A percentile compares a stretch with the other conserved stretches of the same genome.
Evolutionary conservation across 495 filamentous ascomycete genomes (phyloP).

Genomic region (Xylaria cubensis): DNA sequence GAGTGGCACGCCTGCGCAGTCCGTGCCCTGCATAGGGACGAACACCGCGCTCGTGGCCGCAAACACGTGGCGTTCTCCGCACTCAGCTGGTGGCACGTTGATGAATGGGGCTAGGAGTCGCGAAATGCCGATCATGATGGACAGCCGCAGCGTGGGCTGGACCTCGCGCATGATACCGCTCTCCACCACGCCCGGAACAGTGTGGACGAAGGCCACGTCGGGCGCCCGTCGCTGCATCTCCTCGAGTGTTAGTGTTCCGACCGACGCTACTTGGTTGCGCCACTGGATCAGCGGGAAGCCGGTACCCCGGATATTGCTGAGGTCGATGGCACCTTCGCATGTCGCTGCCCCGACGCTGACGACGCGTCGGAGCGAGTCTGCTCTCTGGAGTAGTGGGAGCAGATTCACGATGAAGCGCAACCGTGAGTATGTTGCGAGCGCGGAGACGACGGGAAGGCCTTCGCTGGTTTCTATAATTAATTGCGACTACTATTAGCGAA

Average conservation of each 20-base stretch:
- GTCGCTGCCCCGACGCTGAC: slow-evolving; percentile 48
- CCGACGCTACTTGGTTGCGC: slow-evolving; percentile 6
- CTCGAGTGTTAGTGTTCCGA: slow-evolving; percentile 38
- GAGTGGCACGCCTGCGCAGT: slow-evolving; percentile 33
- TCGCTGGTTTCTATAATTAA: slow-evolving; percentile 1
- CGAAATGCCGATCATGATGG: slow-evolving; percentile 3
- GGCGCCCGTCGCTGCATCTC: slow-evolving; percentile 42
- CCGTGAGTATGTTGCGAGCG: slow-evolving; percentile 54
- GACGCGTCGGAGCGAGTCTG: slow-evolving; percentile 56
- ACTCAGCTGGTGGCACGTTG: slow-evolving; percentile 45
- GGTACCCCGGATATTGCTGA: slow-evolving; percentile 35
- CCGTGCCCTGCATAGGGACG: slow-evolving; percentile 33
- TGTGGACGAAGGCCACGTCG: slow-evolving; percentile 59
- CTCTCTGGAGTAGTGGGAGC: slow-evolving; percentile 57
- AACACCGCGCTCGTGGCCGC: slow-evolving; percentile 55
- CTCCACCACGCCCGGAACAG: slow-evolving; percentile 57
- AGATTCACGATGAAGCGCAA: slow-evolving; percentile 63
- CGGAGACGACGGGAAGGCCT: not conserved
- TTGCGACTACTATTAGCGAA: not conserved
- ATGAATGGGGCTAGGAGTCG: slow-evolving; percentile 37
- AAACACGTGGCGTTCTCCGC: slow-evolving; percentile 58
- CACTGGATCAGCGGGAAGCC: slow-evolving; percentile 20
- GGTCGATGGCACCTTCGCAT: slow-evolving; percentile 48
- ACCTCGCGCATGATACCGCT: slow-evolving; percentile 35
- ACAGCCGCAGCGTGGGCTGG: not conserved